Base-by-base conservation (phyloP, 495 filamentous ascomycete species). In the Penicillium waksmanii region DNA sequence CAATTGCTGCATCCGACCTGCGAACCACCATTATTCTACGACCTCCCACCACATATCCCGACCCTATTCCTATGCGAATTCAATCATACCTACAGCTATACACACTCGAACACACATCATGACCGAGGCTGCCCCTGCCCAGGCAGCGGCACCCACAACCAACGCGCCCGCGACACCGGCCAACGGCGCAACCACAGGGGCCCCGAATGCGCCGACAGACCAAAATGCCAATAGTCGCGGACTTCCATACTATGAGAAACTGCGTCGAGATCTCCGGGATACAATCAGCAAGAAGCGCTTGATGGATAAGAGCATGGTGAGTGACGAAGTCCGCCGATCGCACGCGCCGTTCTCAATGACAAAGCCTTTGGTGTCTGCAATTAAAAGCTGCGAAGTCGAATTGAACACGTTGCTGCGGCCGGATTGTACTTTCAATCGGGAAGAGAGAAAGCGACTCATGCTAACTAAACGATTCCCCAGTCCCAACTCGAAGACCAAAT, bases 401-500 rank as follows among this genome's bases (percentile, higher is more conserved):
- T 8, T 18, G 42, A 21, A 13, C 11, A 17, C 21, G 27, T 19
- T 33, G 15, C 48, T 5, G 10, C 23, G 36, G 27, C 10, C 5
- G 7, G 15, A n/a, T 4, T 13, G 2, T 13, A 10, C 36, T 38
- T 9, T 0, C 5, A 31, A 31, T 7, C 8, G 2, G 5, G 27
- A 7, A 8, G 8, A 31, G 3, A 44, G 42, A 17, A 6, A 17
- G 8, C 13, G 0, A 44, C 17, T 1, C 8, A 44, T 44, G 17
- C 48, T 38, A 51, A 51, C 5, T 1, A 4, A 25, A 51, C 31
- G 17, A 42, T 2, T 38, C 6, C 10, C 13, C 46, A 89, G 86
- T 75, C 79, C 49, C 70, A 79, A 61, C 77, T 89, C 53, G 95
- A 98, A 80, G 92, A 96, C 50, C 83, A 84, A 66, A 98, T 98